phyloP scores from a whole-genome alignment of 1,284 basidiomycete genomes.

The Microbotryomycetes sp. region DNA sequence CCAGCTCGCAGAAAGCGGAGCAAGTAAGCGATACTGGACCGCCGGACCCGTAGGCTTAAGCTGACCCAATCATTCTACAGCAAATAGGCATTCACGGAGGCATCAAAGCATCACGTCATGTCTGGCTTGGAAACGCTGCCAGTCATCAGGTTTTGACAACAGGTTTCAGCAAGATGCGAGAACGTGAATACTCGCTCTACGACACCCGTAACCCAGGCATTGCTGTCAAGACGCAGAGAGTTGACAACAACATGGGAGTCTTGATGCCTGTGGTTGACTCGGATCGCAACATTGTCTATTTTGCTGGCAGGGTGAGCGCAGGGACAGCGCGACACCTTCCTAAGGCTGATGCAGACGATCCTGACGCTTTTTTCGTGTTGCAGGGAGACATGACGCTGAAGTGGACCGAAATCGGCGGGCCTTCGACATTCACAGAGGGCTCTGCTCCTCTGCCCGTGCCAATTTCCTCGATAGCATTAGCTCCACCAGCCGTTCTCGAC shows the following conservation, averaged over 20 bases:
- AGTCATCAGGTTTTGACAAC: constrained; percentile 45
- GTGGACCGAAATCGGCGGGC: constrained; percentile 44
- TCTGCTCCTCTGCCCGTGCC: constrained; percentile 37
- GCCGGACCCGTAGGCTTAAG: constrained; percentile 3
- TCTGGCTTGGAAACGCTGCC: constrained; percentile 41
- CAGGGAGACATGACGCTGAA: constrained; percentile 46
- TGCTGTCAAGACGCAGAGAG: constrained; percentile 35
- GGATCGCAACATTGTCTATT: constrained; percentile 44
- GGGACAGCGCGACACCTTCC: too few relatives aligned
- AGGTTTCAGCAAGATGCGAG: constrained; percentile 41
- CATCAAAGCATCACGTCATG: constrained; percentile 34
- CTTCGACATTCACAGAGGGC: constrained; percentile 41
- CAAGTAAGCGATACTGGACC: constrained; percentile 9
- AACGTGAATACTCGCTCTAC: constrained; percentile 34
- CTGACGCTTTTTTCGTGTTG: background rate
- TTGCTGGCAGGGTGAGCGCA: constrained; percentile 37
- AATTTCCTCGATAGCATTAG: constrained; percentile 39
- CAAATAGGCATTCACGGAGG: constrained; percentile 16
- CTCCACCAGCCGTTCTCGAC: constrained; percentile 39
- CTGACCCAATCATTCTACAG: constrained; percentile 23
- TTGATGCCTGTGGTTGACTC: constrained; percentile 44
- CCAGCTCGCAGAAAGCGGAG: constrained; percentile 16
- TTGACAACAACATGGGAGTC: constrained; percentile 44
- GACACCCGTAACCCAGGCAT: constrained; percentile 33
- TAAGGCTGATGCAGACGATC: background rate